A percentile compares a stretch with the other conserved stretches of the same genome.
phyloP scores from a whole-genome alignment of 306 rosid species.

The Sesbania bispinosa region DNA sequence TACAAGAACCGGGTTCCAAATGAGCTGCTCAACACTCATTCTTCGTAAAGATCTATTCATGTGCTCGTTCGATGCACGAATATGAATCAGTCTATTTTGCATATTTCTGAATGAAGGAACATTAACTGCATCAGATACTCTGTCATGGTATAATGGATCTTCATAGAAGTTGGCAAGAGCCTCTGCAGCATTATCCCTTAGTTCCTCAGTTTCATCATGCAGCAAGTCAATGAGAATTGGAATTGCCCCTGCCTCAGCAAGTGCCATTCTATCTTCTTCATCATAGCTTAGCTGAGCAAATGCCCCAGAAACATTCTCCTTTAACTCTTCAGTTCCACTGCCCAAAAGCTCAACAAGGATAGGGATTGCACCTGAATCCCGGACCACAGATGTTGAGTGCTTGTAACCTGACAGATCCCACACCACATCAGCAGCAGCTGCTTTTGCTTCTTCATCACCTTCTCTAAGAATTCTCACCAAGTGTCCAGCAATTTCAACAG shows the following conservation, averaged over 20 bases:
- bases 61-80: constrained; percentile 30
- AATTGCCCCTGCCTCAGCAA: constrained; percentile 44
- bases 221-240: constrained; percentile 40
- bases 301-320: constrained; percentile 39
- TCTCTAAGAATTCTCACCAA: constrained; percentile 41
- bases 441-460: constrained; percentile 44
- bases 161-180: constrained; percentile 39
- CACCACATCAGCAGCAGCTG: constrained; percentile 44
- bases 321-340: constrained; percentile 23
- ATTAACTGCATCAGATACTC: constrained; percentile 33
- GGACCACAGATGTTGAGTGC: constrained; percentile 20
- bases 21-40: constrained; percentile 35
- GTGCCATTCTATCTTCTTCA: constrained; percentile 36
- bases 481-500: constrained; percentile 35
- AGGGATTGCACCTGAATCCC: constrained; percentile 39
- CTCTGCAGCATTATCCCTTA: constrained; percentile 47
- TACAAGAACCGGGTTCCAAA: constrained; percentile 22
- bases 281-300: constrained; percentile 42
- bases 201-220: constrained; percentile 35
- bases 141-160: constrained; percentile 35
- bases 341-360: constrained; percentile 45
- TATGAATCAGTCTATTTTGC: constrained; percentile 29
- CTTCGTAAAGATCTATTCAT: constrained; percentile 34
- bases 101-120: constrained; percentile 40
- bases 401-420: constrained; percentile 42